Evolutionary conservation across 805 yeast species (phyloP), one percentile per base, ranked within the genome.

Genomic region (Yamadazyma olivae): DNA sequence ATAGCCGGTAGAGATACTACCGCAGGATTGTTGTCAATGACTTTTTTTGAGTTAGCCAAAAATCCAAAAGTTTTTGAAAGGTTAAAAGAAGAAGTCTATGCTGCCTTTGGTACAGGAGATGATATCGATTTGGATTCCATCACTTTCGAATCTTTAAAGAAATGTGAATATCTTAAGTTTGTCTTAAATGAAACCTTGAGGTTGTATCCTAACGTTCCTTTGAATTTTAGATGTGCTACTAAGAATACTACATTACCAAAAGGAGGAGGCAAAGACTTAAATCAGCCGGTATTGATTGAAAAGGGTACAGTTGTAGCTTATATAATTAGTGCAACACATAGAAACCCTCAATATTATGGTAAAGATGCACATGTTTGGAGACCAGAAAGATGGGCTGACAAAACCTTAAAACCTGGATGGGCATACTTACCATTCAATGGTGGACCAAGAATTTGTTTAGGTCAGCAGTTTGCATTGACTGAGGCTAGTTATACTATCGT

Each of bases 401-500:
- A 48, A 28, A 59, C 57, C 37, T 43, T 48, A 23, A 53, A 52
- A 29, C 53, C 60, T 23, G 66, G 70, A 6, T 73, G 77, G 77
- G 71, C 67, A 20, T 73, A 67, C 50, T 52, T 72, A 21, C 77
- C 78, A 17, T 73, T 73, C 56, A 71, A 72, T 45, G 79, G 79
- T 30, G 79, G 79, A 5, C 78, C 79, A 16, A 55, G 79, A 41
- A 71, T 74, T 39, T 74, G 79, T 49, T 56, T 74, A 36, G 79
- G 79, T 27, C 78, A 74, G 57, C 78, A 74, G 53, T 72, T 71
- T 53, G 79, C 79, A 5, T 63, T 74, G 15, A 72, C 77, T 15
- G 78, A 74, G 53, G 72, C 75, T 9, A 59, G 71, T 15, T 73
- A 70, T 50, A 57, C 64, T 14, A 45, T 68, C 27, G 64, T 58